Conservation (phyloP, 202 grass and related monocot genomes). For the Zoysia matrella region DNA sequence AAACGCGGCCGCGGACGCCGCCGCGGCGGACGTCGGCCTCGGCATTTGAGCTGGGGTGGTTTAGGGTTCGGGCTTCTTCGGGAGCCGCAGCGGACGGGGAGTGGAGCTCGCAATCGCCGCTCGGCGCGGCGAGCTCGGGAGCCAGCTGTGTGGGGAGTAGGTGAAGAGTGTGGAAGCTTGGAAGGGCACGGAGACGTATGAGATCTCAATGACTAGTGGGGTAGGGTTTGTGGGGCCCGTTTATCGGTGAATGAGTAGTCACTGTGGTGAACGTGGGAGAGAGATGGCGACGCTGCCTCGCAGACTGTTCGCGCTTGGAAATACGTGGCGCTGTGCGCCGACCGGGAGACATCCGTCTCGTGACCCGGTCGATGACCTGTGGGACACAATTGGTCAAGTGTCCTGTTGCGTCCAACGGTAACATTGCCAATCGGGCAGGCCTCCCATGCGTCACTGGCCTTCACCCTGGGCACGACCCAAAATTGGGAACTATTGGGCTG, state of each 20-base stretch:
- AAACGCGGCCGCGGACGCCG: not conserved
- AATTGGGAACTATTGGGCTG: not conserved
- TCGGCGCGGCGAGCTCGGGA: slow-evolving; percentile 6
- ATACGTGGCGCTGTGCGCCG: not conserved
- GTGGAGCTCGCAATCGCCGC: not conserved
- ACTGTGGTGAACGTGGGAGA: not conserved
- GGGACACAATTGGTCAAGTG: not conserved
- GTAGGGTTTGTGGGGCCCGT: accelerated
- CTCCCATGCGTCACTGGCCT: not conserved
- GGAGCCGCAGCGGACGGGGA: not conserved
- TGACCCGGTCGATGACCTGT: not conserved
- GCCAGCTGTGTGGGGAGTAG: not conserved
- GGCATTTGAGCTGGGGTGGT: slow-evolving; percentile 40
- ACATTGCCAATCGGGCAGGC: not conserved
- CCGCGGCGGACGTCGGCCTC: not conserved
- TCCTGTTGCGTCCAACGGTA: not conserved
- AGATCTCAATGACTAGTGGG: slow-evolving; percentile 10
- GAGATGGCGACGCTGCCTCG: not conserved
- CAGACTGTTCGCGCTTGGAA: slow-evolving; percentile 3
- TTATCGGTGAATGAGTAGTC: not conserved
- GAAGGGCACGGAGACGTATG: not conserved
- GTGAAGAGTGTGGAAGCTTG: slow-evolving; percentile 31
- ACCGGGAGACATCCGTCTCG: not conserved
- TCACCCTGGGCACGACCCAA: not conserved
- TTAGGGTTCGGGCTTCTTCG: slow-evolving; percentile 44